Evolutionary conservation across 2,329 filamentous ascomycete species (phyloP).

Genomic region (Stagonosporopsis chrysanthemi): DNA sequence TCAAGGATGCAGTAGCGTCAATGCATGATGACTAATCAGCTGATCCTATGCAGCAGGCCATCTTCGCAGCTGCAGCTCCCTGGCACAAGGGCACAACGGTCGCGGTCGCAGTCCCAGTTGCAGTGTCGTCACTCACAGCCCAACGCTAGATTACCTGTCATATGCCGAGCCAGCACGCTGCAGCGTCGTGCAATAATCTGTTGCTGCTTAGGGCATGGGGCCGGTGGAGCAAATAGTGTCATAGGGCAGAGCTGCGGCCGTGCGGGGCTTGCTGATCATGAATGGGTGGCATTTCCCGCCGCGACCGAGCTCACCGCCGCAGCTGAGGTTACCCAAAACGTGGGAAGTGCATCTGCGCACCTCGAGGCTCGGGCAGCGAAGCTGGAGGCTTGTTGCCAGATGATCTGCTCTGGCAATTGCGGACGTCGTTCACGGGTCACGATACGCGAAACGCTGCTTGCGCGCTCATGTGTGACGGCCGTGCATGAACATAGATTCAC

Average conservation of each 20-base stretch:
- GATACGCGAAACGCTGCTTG: slow-evolving; percentile 20
- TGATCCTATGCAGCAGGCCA: slow-evolving; percentile 22
- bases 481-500: slow-evolving; percentile 32
- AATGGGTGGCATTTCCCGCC: slow-evolving; percentile 10
- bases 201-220: slow-evolving; percentile 5
- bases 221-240: neutral
- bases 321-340: slow-evolving; percentile 4
- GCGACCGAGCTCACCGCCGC: slow-evolving; percentile 1
- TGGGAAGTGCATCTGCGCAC: neutral
- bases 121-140: slow-evolving; percentile 21
- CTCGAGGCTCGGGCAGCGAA: neutral
- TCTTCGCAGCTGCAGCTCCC: slow-evolving; percentile 29
- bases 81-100: slow-evolving; percentile 15
- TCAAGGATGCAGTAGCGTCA: slow-evolving; percentile 18
- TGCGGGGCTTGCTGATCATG: slow-evolving; percentile 16
- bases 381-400: neutral
- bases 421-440: slow-evolving; percentile 13
- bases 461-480: slow-evolving; percentile 27
- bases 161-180: slow-evolving; percentile 8
- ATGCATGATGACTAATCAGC: slow-evolving; percentile 18
- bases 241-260: neutral
- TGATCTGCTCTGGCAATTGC: neutral
- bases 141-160: slow-evolving; percentile 13
- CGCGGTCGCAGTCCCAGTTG: slow-evolving; percentile 12
- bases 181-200: neutral